Conservation (phyloP, 495 filamentous ascomycete species). For the Tuber umbilicatum region DNA sequence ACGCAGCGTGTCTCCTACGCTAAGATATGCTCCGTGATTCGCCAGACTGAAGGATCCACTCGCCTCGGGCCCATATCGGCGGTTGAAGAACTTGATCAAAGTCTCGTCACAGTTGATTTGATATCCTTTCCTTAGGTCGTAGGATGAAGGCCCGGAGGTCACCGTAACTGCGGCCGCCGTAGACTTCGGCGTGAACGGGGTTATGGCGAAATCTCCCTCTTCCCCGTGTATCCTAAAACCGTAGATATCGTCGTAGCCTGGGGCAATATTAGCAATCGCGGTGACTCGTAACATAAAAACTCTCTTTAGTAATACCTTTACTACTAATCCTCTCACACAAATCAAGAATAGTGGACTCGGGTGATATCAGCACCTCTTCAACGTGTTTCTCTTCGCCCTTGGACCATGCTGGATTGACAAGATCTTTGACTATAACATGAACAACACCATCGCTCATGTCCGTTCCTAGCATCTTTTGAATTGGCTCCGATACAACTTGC, state of each 20-base stretch:
- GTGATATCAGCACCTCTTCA: not conserved
- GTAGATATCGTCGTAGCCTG: not conserved
- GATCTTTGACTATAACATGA: not conserved
- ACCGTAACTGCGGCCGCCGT: not conserved
- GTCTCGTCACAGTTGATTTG: slow-evolving; percentile 15
- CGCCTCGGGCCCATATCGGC: not conserved
- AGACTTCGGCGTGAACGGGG: not conserved
- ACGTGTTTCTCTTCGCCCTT: not conserved
- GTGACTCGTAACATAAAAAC: not conserved
- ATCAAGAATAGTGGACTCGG: not conserved
- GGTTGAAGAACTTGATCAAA: slow-evolving; percentile 13
- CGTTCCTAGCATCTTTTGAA: not conserved
- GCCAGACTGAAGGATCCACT: not conserved
- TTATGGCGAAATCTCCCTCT: not conserved
- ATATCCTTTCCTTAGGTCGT: not conserved
- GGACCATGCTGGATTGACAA: not conserved
- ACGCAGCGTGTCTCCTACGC: not conserved
- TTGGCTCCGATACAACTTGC: not conserved
- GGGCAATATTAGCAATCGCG: not conserved
- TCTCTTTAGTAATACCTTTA: not conserved
- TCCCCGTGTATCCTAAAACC: not conserved
- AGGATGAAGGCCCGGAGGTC: not conserved
- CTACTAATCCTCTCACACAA: not conserved
- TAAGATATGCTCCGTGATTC: not conserved
- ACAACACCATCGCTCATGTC: not conserved